phyloP scores from a whole-genome alignment of 139 green algal species.

The Tetradesmus obliquus region DNA sequence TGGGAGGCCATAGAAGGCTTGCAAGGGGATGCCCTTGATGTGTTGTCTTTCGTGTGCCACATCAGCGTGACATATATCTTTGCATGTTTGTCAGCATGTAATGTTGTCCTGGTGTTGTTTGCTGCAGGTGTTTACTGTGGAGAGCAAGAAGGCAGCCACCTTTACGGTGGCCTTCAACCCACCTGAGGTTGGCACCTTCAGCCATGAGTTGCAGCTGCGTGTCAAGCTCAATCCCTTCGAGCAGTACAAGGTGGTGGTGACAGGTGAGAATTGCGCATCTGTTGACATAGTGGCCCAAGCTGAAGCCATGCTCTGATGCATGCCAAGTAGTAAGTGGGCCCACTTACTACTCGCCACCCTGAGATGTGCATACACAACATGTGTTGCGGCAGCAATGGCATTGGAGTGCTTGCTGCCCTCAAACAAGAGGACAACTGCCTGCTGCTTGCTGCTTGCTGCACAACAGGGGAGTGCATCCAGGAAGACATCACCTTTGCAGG shows the following conservation, averaged over 20 bases:
- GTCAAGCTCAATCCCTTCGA: constrained; percentile 85
- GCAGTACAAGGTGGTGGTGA: constrained; percentile 65
- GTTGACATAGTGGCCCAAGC: not conserved
- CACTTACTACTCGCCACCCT: not conserved
- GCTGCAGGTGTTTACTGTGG: constrained; percentile 60
- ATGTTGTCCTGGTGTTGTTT: not conserved
- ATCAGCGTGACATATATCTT: not conserved
- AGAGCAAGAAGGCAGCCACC: constrained; percentile 62
- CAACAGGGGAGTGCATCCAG: constrained; percentile 47
- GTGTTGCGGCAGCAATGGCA: too few species aligned
- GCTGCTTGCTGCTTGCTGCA: not conserved
- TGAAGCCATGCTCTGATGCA: not conserved
- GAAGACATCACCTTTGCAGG: constrained; percentile 78
- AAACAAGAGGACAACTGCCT: not conserved
- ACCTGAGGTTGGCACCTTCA: constrained; percentile 37
- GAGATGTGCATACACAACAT: not conserved
- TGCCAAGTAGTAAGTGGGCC: not conserved
- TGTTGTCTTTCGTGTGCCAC: too few species aligned
- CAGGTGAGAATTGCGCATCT: constrained; percentile 1
- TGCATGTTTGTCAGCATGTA: not conserved
- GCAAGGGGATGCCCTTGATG: too few species aligned
- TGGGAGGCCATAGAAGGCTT: too few species aligned
- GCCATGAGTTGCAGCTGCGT: constrained; percentile 57
- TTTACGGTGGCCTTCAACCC: constrained; percentile 71
- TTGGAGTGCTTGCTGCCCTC: too few species aligned